Evolutionary conservation across 208 protist genomes (phyloP), one percentile per base, ranked within the genome.

Genomic region (Wallacemonas collosoma): DNA sequence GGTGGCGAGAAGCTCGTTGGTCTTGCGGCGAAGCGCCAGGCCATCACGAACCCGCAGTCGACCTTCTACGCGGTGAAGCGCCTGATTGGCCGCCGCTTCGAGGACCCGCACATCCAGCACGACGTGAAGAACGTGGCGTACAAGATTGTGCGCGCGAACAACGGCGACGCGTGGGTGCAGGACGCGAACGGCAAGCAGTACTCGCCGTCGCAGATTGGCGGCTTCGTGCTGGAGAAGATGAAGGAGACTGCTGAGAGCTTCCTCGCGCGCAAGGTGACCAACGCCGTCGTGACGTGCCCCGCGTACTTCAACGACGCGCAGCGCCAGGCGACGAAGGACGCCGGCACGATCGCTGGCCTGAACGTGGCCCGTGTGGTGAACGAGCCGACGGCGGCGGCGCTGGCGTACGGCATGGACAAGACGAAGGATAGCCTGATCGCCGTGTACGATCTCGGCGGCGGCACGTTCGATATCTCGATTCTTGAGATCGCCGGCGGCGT

Each of bases 391-490:
- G 98, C 98, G 17, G 98, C 98, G 38, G 97, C 98, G 63, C 63
- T 82, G 17, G 44, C 69, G 35, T 73, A 66, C 48, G 69, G 69
- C 17, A 64, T 73, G 12, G 69, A 73, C 60, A 72, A 73, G 67
- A 73, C 48, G 12, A 73, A 78, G 69, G 77, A 82, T 45, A 64
- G 43, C n/a, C 51, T 78, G 60, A 84, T 93, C 69, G 81, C 79
- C 51, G 83, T 93, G 81, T 86, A 91, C 58, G 85, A 98, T 72
- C 64, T 83, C 94, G 72, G 94, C 85, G 72, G 95, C 97, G 26
- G 98, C 87, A 83, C 97, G 97, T 99, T 99, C 86, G 99, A 99
- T 91, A 89, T 99, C 69, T 99, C 98, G 6, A 95, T 99, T 26
- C 77, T 79, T n/a, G 73, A 82, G 71, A 96, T 99, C 68, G 81